Percentiles rank a stretch among this genome's conserved stretches.
These are phyloP conservation scores for Populus tremula DNA, from an alignment of 345 rosid genomes.

Conservation along the genomic window DNA sequence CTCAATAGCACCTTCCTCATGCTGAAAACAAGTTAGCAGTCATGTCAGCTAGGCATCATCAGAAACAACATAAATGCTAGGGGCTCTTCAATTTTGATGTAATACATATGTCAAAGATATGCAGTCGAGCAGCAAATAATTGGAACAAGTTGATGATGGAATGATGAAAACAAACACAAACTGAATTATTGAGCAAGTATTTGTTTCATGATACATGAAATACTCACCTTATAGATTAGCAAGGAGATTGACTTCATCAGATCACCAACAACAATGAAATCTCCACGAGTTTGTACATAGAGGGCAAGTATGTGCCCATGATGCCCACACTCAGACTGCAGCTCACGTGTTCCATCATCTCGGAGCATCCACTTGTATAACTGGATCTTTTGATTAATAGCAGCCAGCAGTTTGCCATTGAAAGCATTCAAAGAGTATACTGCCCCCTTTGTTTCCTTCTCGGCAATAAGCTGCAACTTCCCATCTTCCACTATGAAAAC, in stretches of 20 bases:
- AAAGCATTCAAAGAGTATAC: slow-evolving; percentile 83
- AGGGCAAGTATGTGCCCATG: slow-evolving; percentile 90
- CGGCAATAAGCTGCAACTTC: slow-evolving; percentile 76
- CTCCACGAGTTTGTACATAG: slow-evolving; percentile 88
- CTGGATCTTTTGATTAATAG: slow-evolving; percentile 88
- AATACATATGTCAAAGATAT: neutral
- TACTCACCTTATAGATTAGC: slow-evolving; percentile 77
- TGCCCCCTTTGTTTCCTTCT: slow-evolving; percentile 93
- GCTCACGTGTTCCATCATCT: slow-evolving; percentile 79
- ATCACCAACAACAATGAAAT: slow-evolving; percentile 93
- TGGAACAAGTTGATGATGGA: neutral
- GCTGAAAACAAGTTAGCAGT: slow-evolving; percentile 42
- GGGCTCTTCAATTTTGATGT: neutral
- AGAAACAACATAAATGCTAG: neutral
- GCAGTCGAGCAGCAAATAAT: neutral
- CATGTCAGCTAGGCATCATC: neutral
- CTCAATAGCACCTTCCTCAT: slow-evolving; percentile 87
- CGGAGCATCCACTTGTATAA: slow-evolving; percentile 90
- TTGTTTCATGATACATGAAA: neutral
- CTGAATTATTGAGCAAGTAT: neutral
- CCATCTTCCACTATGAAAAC: slow-evolving; percentile 87
- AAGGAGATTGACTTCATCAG: slow-evolving; percentile 89
- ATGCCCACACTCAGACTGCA: slow-evolving; percentile 90
- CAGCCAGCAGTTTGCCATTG: slow-evolving; percentile 90
- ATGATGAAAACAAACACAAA: neutral